Evolutionary conservation across 257 asterid species (phyloP).

Genomic region (Ballota nigra): DNA sequence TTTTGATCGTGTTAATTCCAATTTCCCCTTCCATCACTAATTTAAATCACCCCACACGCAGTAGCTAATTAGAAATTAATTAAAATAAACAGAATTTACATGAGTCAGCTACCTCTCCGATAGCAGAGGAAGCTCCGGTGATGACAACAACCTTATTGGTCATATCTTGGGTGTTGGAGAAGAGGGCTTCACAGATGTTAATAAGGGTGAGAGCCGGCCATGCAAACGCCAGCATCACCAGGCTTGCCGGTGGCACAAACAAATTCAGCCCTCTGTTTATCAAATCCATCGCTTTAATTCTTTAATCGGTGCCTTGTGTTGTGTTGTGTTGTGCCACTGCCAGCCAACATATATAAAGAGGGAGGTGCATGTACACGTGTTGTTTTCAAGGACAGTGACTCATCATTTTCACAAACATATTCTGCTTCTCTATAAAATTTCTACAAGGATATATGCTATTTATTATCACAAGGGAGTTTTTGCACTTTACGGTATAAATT

Average conservation of each 20-base stretch:
- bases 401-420: too few relatives aligned
- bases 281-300: constrained; percentile 36
- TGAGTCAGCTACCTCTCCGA: constrained; percentile 88
- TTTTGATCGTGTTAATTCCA: too few relatives aligned
- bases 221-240: constrained; percentile 73
- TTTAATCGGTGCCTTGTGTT: not conserved
- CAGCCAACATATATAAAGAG: not conserved
- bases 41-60: too few relatives aligned
- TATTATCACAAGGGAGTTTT: too few relatives aligned
- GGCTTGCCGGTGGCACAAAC: constrained; percentile 75
- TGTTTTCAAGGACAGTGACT: too few relatives aligned
- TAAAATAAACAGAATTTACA: too few relatives aligned
- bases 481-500: too few relatives aligned
- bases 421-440: too few relatives aligned
- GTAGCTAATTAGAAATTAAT: too few relatives aligned
- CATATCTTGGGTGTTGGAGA: constrained; percentile 44
- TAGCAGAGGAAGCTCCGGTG: constrained; percentile 91
- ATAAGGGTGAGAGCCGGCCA: constrained; percentile 78
- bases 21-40: too few relatives aligned
- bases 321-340: too few relatives aligned
- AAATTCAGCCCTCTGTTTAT: constrained; percentile 50
- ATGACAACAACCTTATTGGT: constrained; percentile 63
- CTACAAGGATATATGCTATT: too few relatives aligned
- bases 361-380: not conserved
- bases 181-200: constrained; percentile 63